Evolutionary conservation across 768 basidiomycete species (phyloP), one percentile per base, ranked within the genome.

Genomic region (Suillus lakei): DNA sequence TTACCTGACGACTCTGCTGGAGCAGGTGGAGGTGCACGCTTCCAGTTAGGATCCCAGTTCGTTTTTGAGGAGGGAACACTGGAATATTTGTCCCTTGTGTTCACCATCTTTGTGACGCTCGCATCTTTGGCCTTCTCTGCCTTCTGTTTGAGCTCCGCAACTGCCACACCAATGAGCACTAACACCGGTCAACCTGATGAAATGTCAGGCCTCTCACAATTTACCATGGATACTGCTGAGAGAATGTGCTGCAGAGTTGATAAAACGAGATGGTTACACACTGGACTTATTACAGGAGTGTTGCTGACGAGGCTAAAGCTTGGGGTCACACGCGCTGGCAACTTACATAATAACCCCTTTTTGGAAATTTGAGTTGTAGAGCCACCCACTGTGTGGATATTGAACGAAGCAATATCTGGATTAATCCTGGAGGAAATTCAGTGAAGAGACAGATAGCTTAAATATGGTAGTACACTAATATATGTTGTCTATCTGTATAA

Each of bases 141-240:
- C 69, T 86, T 87, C 46, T 84, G 84, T 73, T 89, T 90, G 60
- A 91, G 74, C 53, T 91, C 90, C 62, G 88, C 86, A 64, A 90
- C 88, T 88, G 66, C 46, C 18, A 41, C 28, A 46, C 55, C 39
- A 26, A 56, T 65, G 62, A 61, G 64, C 64, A 53, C 28, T 38
- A 56, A 56, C 18, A 21, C 41, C 58, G n/a, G 50, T 36, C 61
- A 46, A 56, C 43, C 46, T 58, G 50, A 44, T 23, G 13, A 48
- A n/a, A 36, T 13, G 10, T n/a, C 10, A 15, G 8, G 23, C 21
- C n/a, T 65, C 75, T 77, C 64, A 76, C 75, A 77, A 50, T 66
- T 76, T 12, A 76, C 72, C 75, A 76, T 76, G 60, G 48, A 66
- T 54, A 56, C 16, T 26, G 16, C 18, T 41, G 58, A 41, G 38